Conservation (phyloP, 345 rosid genomes). For the Eucalyptus sp. region DNA sequence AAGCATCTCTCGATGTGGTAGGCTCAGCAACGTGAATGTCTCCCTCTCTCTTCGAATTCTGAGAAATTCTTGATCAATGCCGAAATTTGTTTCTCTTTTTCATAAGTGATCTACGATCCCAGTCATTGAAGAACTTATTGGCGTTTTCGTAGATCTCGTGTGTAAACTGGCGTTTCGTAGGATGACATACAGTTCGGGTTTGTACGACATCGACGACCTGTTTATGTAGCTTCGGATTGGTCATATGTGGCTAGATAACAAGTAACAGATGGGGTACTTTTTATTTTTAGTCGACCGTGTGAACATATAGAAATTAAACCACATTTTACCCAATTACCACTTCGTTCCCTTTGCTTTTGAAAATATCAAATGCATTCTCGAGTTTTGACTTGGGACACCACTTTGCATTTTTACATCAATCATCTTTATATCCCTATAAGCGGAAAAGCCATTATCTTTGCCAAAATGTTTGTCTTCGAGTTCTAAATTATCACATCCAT, state of each 20-base stretch:
- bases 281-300: background rate
- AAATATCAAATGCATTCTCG: background rate
- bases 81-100: background rate
- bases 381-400: background rate
- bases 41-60: background rate
- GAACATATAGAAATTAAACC: background rate
- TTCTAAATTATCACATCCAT: background rate
- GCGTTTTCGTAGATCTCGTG: background rate
- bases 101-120: background rate
- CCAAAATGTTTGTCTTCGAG: background rate
- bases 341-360: background rate
- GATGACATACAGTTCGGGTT: background rate
- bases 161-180: background rate
- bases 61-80: background rate
- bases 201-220: background rate
- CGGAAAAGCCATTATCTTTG: background rate
- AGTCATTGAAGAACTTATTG: background rate
- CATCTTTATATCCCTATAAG: background rate
- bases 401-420: background rate
- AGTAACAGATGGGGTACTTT: background rate
- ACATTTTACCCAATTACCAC: background rate
- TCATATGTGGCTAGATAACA: background rate
- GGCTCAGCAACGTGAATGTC: background rate
- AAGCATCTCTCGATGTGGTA: background rate
- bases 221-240: background rate